Evolutionary conservation across 2,329 filamentous ascomycete species (phyloP).

Genomic region (Talaromyces sp.): DNA sequence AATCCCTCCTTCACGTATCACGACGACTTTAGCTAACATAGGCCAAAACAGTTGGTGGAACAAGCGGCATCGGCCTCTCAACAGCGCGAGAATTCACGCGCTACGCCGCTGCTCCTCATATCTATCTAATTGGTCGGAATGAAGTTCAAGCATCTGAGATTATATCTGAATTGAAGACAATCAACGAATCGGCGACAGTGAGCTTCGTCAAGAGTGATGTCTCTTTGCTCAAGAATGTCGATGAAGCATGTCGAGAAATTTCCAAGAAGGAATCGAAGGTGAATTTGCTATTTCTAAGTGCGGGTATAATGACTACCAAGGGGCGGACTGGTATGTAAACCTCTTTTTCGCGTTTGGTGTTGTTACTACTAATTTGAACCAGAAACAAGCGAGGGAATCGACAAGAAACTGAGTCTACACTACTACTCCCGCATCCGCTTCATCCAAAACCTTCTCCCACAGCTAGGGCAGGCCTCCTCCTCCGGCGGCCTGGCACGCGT

Average conservation of each 20-base stretch:
- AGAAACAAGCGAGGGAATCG: constrained; percentile 34
- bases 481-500: constrained; percentile 48
- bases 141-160: constrained; percentile 36
- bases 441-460: constrained; percentile 32
- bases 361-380: background rate
- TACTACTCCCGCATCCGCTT: constrained; percentile 38
- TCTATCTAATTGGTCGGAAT: constrained; percentile 53
- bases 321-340: constrained; percentile 19
- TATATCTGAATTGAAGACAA: constrained; percentile 39
- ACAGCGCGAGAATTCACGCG: constrained; percentile 49
- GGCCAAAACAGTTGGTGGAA: constrained; percentile 44
- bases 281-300: constrained; percentile 32
- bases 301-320: constrained; percentile 23
- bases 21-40: background rate
- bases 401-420: constrained; percentile 29
- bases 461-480: constrained; percentile 24
- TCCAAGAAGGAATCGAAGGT: constrained; percentile 28
- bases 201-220: constrained; percentile 51
- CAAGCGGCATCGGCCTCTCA: constrained; percentile 53
- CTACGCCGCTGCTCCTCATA: constrained; percentile 40
- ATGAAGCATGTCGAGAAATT: constrained; percentile 49
- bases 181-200: constrained; percentile 47
- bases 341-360: background rate
- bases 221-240: constrained; percentile 51
- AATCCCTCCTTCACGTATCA: background rate